Evolutionary conservation across 306 rosid genomes (phyloP).

Genomic region (Castanopsis chinensis): DNA sequence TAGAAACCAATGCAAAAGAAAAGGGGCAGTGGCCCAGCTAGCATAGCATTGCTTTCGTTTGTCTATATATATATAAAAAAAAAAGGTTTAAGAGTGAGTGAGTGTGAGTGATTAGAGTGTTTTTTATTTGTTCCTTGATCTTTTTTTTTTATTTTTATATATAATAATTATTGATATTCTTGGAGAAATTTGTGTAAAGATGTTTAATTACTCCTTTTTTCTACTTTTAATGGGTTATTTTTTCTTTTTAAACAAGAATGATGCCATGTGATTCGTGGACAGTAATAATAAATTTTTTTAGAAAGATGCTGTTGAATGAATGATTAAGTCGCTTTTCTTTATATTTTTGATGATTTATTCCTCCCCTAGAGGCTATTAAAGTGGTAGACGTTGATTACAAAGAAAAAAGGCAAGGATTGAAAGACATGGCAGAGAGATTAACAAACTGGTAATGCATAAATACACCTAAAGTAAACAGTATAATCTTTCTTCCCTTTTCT

Average conservation of each 20-base stretch:
- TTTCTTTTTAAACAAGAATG: neutral
- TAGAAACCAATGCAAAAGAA: neutral
- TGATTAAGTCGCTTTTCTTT: neutral
- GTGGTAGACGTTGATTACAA: neutral
- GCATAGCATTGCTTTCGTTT: neutral
- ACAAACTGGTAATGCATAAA: neutral
- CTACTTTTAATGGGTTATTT: neutral
- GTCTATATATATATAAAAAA: neutral
- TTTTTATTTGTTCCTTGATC: neutral
- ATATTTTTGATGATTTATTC: neutral
- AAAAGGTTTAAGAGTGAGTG: too few relatives aligned
- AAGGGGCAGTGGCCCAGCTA: neutral
- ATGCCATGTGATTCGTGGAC: neutral
- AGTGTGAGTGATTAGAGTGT: conserved; percentile 1
- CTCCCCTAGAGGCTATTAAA: neutral
- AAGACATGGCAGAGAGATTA: neutral
- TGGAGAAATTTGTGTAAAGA: neutral
- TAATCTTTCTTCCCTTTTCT: neutral
- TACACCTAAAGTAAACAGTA: neutral
- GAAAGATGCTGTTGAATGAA: neutral
- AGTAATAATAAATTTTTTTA: neutral
- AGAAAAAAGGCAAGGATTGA: neutral
- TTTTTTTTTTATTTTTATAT: too few relatives aligned
- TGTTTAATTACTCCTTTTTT: neutral
- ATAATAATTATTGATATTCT: neutral